Evolutionary conservation across 208 protist genomes (phyloP), one percentile per base, ranked within the genome.

Genomic region (Crithidia sp.): DNA sequence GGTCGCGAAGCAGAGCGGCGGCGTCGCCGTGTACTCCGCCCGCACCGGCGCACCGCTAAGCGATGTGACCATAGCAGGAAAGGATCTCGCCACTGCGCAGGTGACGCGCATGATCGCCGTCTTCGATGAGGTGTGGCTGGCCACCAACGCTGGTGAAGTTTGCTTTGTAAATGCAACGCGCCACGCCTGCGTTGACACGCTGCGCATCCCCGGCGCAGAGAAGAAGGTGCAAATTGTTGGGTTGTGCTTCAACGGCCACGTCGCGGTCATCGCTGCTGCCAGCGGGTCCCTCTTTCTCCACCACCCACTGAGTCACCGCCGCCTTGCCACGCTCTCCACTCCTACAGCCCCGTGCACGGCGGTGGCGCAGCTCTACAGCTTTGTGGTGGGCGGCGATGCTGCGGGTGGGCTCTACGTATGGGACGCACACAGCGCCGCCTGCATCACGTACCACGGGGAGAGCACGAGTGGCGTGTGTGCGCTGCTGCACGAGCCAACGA

Each of bases 41-140:
- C 63, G 72, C 36, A 76, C 63, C 4, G 67, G 78, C 2, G 47
- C 83, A 2, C 39, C 68, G 2, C 0, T 90, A 8, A 37, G 10
- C 2, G 79, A 82, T 41, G 45, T 94, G n/a, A 10, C 50, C 3
- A 44, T 91, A 13, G 14, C n/a, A 6, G 49, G 72, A 3, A 67
- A 70, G n/a, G 81, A 62, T 47, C 62, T 41, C 0, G 52, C 53
- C 2, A 45, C 55, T 12, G 67, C 73, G 37, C 71, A 89, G 43
- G 68, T 91, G 19, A 71, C 66, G 16, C 50, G 49, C n/a, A 67
- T 95, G 17, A 67, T 57, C 19, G 53, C 80, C 7, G 91, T 93
- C 10, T 74, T 84, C 19, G 78, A 75, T 19, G 85, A 94, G 59
- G 74, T 96, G 2, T 96, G 91, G 91, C 75, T 74, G 10, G 76